Evolutionary conservation across 179 eudicot genomes (phyloP), one percentile per base, ranked within the genome.

Genomic region (Silene noctiflora): DNA sequence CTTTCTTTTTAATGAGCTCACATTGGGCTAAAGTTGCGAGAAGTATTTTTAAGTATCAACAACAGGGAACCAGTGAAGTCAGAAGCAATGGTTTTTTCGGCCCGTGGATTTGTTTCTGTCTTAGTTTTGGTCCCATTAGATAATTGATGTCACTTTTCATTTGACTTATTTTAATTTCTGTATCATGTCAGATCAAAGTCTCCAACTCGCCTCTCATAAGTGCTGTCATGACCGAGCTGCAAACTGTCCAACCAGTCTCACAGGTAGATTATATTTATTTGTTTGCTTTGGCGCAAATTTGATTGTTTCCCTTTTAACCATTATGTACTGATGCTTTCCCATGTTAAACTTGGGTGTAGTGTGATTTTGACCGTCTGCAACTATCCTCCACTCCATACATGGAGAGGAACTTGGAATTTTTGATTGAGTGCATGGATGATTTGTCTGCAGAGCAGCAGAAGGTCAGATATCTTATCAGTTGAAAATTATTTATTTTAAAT

Each of bases 181-280:
- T 71, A 24, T 76, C 3, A 78, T 72, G 72, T 75, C 89, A 93
- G 99, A 95, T 93, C 35, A 91, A 95, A 83, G 99, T 95, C 74
- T 93, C 99, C 16, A 95, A 95, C 82, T 95, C 97, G 61, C 95
- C 98, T 68, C 97, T 95, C 62, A 85, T 93, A 78, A 95, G 98
- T 82, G 97, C 98, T 66, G 90, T 89, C 53, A 95, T 95, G 99
- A 93, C 97, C 33, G 93, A 88, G 77, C 80, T 93, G 85, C 97
- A 95, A 77, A 83, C 94, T 68, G 99, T 93, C 82, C 63, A 96
- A 68, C 97, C 97, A n/a, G 96, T 95, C 75, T 80, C 87, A 64
- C 98, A 93, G 95, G 99, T 93, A 78, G 9, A 72, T 8, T 44
- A 68, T 31, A 31, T 22, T 10, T 39, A 24, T 59, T 4, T 33